phyloP scores from a whole-genome alignment of 148 eudicot species.

The Pharnaceum exiguum region DNA sequence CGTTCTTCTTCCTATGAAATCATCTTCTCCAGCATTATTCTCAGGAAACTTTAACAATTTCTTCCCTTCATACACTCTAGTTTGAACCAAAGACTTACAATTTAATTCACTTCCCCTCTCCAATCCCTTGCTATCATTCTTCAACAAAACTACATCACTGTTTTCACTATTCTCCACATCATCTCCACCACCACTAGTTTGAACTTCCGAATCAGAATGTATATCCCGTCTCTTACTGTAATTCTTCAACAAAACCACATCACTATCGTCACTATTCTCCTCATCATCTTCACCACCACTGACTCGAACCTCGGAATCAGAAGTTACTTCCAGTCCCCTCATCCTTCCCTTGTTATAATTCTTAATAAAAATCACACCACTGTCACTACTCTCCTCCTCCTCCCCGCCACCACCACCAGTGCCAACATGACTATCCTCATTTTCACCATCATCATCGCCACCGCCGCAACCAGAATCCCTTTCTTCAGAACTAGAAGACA shows the following conservation, averaged over 20 bases:
- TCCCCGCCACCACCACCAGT: too few relatives aligned
- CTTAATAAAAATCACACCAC: not conserved
- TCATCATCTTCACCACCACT: too few relatives aligned
- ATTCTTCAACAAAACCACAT: not conserved
- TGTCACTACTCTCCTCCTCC: too few relatives aligned
- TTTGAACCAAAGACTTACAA: too few relatives aligned
- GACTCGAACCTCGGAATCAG: too few relatives aligned
- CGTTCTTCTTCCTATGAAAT: slow-evolving; percentile 3
- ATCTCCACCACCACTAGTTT: too few relatives aligned
- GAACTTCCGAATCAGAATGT: too few relatives aligned
- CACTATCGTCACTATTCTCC: not conserved
- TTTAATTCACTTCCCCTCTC: not conserved
- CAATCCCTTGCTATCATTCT: not conserved
- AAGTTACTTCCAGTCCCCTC: too few relatives aligned
- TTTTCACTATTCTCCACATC: too few relatives aligned
- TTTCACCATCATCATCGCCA: not conserved
- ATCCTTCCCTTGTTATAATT: not conserved
- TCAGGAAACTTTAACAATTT: not conserved
- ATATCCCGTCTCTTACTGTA: not conserved
- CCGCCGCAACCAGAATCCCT: too few relatives aligned
- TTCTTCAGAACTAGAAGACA: not conserved
- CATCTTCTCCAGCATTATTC: not conserved
- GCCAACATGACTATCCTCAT: not conserved
- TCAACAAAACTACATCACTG: not conserved
- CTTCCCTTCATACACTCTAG: slow-evolving; percentile 19